Base-by-base conservation (phyloP, 2,329 filamentous ascomycete genomes). In the Claviceps sp. region DNA sequence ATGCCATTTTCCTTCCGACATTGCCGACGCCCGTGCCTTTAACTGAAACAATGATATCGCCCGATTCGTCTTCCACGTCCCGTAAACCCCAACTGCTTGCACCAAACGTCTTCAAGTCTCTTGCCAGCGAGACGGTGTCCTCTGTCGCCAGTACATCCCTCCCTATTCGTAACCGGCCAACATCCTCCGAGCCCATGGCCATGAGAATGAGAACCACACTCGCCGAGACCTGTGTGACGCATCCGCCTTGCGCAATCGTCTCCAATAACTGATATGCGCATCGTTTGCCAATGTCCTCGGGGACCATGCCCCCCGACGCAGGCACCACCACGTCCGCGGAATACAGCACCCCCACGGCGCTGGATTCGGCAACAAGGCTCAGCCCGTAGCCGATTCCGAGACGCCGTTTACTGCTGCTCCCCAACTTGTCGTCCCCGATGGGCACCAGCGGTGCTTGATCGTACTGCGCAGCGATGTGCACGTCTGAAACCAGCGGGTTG, bases 161-260 rank as follows among this genome's bases (percentile, higher is more conserved):
- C 37, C 90, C 89, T 54, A 98, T 65, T 56, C 87, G 80, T 58
- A 98, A 67, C 54, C 93, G 79, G 4, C 93, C 93, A 14, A 98
- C 89, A 67, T 98, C 93, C 65, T 97, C 93, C 1, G 86, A 88
- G 0, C 93, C 93, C 93, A 98, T 97, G 38, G 90, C 89, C 93
- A 98, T 98, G 56, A 98, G 73, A 17, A 84, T 87, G 50, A 98
- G 68, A 57, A 95, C 77, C 0, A 85, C 91, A 3, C 80, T 74
- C 5, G 84, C 82, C 2, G 88, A 86, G 3, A 85, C 77, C 14
- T 74, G 75, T 50, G 82, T 84, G 3, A 87, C 86, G 64, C 89
- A 95, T 1, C 93, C 93, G 11, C 90, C 91, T 59, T 84, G 79
- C 50, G 80, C 80, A 55, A 97, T 84, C 22, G 82, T 78, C 68